Evolutionary conservation across 1,284 basidiomycete species (phyloP).

Genomic region (Phylloporus gajari): DNA sequence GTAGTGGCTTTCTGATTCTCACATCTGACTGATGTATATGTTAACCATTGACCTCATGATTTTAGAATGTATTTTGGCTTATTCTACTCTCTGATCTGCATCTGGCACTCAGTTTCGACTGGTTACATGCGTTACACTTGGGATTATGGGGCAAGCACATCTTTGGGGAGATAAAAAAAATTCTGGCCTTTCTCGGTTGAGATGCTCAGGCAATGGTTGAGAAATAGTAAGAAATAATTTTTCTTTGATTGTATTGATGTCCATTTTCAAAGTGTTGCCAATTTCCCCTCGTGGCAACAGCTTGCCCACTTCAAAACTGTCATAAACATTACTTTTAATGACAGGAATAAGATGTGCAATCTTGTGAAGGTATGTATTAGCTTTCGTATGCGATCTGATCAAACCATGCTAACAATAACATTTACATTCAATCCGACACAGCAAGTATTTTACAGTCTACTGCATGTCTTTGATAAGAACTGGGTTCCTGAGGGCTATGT

Average conservation of each 20-base stretch:
- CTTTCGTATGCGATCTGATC: not conserved
- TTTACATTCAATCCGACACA: not conserved
- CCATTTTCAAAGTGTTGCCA: not conserved
- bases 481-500: not conserved
- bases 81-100: not conserved
- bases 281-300: not conserved
- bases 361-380: not conserved
- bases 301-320: not conserved
- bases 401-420: not conserved
- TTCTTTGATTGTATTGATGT: no score
- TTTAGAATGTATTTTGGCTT: not conserved
- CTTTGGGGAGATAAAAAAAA: no score
- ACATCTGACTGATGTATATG: no score
- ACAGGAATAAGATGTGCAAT: not conserved
- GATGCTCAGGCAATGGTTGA: no score
- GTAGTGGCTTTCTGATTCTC: not conserved
- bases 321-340: not conserved
- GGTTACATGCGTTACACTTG: no score
- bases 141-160: no score
- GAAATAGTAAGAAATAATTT: no score
- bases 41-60: not conserved
- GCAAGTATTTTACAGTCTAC: not conserved
- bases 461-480: not conserved
- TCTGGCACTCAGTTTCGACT: no score
- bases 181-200: no score